Base-by-base conservation (phyloP, 2,329 filamentous ascomycete species). In the Penicillium nordicum region DNA sequence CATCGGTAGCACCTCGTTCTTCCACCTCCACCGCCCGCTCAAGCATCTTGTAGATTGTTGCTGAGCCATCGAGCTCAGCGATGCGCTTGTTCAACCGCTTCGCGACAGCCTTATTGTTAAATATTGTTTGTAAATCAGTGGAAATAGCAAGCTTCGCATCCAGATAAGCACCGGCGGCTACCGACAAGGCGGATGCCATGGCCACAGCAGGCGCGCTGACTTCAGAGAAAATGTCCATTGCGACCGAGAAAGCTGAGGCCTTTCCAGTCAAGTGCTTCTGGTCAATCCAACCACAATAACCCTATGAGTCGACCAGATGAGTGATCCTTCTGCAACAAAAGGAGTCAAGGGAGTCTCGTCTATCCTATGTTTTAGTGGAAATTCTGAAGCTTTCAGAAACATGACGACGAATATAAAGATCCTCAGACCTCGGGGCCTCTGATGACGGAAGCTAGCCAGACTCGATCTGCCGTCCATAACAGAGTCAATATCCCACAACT, bases 61-160 rank as follows among this genome's bases (percentile, higher is more conserved):
- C 66, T 7, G 71, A 69, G 50, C 76, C 75, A 7, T 74, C 76
- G 1, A 78, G 59, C 27, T 71, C 63, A 11, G 63, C 64, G 25
- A 78, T 71, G 10, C 70, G 73, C 57, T 71, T 62, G 1, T 56
- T 64, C 25, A 79, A 55, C 14, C 74, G 70, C 47, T 71, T 70
- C 1, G 50, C 59, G 56, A 68, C 74, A 11, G 67, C 64, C 27
- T 68, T 64, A 41, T 78, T 72, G 55, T 71, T 58, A 37, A 59
- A 64, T 5, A 79, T 63, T 2, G 69, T 57, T 9, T 67, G 57
- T 5, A 80, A 40, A 62, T 80, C 78, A 4, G 69, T 73, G 3
- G 71, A 71, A 38, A 80, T 68, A 1, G 69, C 67, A 34, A 76
- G 68, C 56, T 74, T 78, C 6, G 76, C 77, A 65, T 79, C 77